Percentiles rank a stretch among this genome's conserved stretches.
phyloP scores from a whole-genome alignment of 148 eudicot species.

The Pouteria glomerata region DNA sequence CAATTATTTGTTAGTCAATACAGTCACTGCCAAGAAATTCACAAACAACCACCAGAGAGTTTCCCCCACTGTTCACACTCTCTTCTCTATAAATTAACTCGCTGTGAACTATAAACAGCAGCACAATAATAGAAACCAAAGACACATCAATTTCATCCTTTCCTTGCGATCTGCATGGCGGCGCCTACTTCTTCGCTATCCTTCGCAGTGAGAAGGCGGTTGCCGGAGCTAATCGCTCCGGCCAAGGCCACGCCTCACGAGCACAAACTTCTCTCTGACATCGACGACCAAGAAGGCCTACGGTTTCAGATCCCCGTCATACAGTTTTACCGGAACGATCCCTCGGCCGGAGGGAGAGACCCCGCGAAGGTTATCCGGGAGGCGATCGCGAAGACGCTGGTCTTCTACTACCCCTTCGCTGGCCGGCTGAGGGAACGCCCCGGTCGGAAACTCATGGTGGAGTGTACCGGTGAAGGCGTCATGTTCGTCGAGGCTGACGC shows the following conservation, averaged over 20 bases:
- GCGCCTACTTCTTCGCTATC: no score
- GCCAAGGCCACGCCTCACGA: conserved; percentile 16
- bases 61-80: no score
- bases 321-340: conserved; percentile 7
- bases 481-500: conserved; percentile 21
- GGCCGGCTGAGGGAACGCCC: conserved; percentile 21
- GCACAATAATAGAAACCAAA: no score
- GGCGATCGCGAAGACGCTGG: conserved; percentile 13
- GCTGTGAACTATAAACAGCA: no score
- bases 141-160: no score
- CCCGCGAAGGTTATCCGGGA: conserved; percentile 18
- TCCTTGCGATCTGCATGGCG: no score
- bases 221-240: conserved; percentile 14
- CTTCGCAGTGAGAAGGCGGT: conserved; percentile 9
- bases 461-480: conserved; percentile 23
- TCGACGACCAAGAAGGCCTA: conserved; percentile 23
- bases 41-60: no score
- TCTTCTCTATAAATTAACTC: no score
- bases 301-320: conserved; percentile 24
- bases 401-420: conserved; percentile 18
- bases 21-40: no score
- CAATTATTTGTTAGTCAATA: no score
- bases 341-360: conserved; percentile 2
- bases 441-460: conserved; percentile 15
- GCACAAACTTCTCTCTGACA: conserved; percentile 17